Evolutionary conservation across 2,329 filamentous ascomycete genomes (phyloP).

Genomic region (Penicillium sp.): DNA sequence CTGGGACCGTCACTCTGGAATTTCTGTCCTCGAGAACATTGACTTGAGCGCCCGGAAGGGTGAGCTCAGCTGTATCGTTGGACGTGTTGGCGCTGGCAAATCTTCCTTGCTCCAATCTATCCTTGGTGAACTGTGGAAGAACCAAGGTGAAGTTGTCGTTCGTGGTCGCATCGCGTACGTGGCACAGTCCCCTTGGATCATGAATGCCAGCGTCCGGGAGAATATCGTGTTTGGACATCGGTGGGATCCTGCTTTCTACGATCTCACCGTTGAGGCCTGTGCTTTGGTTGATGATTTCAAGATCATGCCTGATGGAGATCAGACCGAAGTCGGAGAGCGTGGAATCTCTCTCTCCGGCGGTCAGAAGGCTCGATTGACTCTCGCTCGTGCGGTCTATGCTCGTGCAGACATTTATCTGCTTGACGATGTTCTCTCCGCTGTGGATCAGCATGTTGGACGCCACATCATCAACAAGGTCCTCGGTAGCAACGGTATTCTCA

Average conservation of each 20-base stretch:
- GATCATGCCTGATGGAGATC: slow-evolving; percentile 90
- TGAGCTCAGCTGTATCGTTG: slow-evolving; percentile 89
- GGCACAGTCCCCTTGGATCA: slow-evolving; percentile 90
- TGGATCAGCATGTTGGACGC: slow-evolving; percentile 95
- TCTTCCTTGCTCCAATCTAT: slow-evolving; percentile 88
- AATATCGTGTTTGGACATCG: slow-evolving; percentile 97
- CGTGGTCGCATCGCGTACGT: slow-evolving; percentile 87
- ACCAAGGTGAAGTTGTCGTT: slow-evolving; percentile 78
- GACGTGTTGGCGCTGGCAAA: slow-evolving; percentile 91
- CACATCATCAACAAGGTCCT: slow-evolving; percentile 95
- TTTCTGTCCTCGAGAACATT: slow-evolving; percentile 74
- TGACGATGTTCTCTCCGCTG: slow-evolving; percentile 91
- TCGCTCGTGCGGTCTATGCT: slow-evolving; percentile 93
- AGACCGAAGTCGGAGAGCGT: slow-evolving; percentile 93
- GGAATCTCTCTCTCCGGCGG: slow-evolving; percentile 95
- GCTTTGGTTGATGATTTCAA: slow-evolving; percentile 88
- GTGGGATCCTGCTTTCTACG: slow-evolving; percentile 92
- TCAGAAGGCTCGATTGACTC: slow-evolving; percentile 88
- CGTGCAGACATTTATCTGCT: slow-evolving; percentile 94
- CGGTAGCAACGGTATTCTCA: slow-evolving; percentile 78
- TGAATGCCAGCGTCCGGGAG: slow-evolving; percentile 96
- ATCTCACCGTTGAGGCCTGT: slow-evolving; percentile 87
- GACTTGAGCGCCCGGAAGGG: slow-evolving; percentile 89
- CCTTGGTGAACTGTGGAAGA: slow-evolving; percentile 89
- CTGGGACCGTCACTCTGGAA: slow-evolving; percentile 81